These are phyloP conservation scores for Sextonia rubra DNA, from an alignment of 164 flowering plant genomes.

Conservation along the genomic window DNA sequence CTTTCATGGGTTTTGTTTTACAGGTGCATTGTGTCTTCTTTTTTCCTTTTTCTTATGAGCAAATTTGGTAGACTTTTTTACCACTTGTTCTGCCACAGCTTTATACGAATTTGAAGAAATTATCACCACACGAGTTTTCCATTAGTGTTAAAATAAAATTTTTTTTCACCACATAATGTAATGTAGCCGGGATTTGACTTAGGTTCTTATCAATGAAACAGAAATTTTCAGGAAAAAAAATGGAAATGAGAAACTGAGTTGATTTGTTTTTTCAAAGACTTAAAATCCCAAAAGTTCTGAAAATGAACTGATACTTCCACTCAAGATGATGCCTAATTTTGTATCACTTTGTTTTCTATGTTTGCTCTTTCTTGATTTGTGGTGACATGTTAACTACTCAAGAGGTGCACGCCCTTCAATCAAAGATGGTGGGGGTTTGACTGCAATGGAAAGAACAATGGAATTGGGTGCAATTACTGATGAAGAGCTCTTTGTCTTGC, in stretches of 20 bases:
- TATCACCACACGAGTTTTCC: too few relatives aligned
- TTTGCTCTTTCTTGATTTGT: not conserved
- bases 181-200: not conserved
- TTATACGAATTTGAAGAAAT: not conserved
- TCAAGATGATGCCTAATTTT: not conserved
- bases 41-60: not conserved
- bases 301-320: not conserved
- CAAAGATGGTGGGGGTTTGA: slow-evolving; percentile 72
- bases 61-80: not conserved
- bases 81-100: not conserved
- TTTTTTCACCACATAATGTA: not conserved
- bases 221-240: not conserved
- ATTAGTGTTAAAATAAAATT: too few relatives aligned
- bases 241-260: not conserved
- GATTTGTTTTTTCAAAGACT: not conserved
- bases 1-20: not conserved
- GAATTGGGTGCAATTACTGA: slow-evolving; percentile 93
- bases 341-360: not conserved
- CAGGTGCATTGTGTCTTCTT: not conserved
- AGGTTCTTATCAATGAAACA: not conserved
- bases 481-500: slow-evolving; percentile 74
- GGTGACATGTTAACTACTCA: slow-evolving; percentile 21
- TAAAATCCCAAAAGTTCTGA: not conserved
- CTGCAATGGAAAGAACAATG: slow-evolving; percentile 84
- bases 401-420: slow-evolving; percentile 73